Percentiles rank a stretch among this genome's conserved stretches.
These are phyloP conservation scores for Debaryomyces prosopidis DNA, from an alignment of 805 yeast species.

Conservation along the genomic window DNA sequence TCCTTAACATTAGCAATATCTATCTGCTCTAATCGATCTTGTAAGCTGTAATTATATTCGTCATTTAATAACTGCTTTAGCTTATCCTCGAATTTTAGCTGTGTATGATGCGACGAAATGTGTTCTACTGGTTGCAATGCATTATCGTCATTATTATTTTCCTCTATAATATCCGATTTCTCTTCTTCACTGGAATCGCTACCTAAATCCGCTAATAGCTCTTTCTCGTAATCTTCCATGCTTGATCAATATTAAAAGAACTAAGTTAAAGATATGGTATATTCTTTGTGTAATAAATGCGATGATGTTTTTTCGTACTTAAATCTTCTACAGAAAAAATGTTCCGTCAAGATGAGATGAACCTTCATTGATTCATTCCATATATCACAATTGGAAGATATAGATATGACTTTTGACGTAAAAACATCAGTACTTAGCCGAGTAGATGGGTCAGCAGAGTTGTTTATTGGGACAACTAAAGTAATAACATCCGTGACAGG, in stretches of 20 bases:
- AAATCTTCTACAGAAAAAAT: too few relatives aligned
- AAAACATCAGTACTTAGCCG: slow-evolving; percentile 42
- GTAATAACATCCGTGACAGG: slow-evolving; percentile 83
- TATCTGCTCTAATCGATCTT: slow-evolving; percentile 15
- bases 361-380: too few relatives aligned
- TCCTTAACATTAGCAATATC: slow-evolving; percentile 21
- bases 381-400: too few relatives aligned
- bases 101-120: neutral
- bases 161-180: slow-evolving; percentile 1
- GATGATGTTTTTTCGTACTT: neutral
- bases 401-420: slow-evolving; percentile 17
- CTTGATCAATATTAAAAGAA: too few relatives aligned
- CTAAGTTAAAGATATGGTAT: neutral
- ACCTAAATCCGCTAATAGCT: slow-evolving; percentile 43
- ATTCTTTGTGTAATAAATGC: neutral
- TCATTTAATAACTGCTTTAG: slow-evolving; percentile 12
- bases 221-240: slow-evolving; percentile 40
- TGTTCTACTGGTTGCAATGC: neutral
- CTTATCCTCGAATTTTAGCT: slow-evolving; percentile 11
- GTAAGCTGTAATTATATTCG: slow-evolving; percentile 9
- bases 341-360: too few relatives aligned
- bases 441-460: slow-evolving; percentile 81
- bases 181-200: slow-evolving; percentile 18
- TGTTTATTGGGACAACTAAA: slow-evolving; percentile 50
- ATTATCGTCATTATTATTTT: neutral